Percentiles rank a stretch among this genome's conserved stretches.
phyloP scores from a whole-genome alignment of 345 rosid species.

The Corchorus olitorius region DNA sequence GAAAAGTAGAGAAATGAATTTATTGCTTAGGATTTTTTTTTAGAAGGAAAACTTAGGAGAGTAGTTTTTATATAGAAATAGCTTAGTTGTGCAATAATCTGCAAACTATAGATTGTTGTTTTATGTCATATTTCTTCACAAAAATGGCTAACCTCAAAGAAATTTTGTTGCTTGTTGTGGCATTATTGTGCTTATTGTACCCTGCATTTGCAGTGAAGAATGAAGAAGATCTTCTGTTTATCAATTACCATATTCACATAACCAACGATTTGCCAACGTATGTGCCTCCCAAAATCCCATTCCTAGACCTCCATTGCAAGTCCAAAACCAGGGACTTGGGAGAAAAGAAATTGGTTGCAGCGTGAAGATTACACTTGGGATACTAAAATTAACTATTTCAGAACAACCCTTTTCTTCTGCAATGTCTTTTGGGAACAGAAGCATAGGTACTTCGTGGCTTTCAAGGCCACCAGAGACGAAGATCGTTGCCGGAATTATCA shows the following conservation, averaged over 20 bases:
- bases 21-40: too few relatives aligned
- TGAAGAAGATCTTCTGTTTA: too few relatives aligned
- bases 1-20: too few relatives aligned
- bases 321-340: slow-evolving; percentile 16
- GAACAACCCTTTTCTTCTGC: slow-evolving; percentile 20
- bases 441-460: background rate
- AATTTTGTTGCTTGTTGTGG: slow-evolving; percentile 15
- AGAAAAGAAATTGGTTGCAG: background rate
- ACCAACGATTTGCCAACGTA: background rate
- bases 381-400: background rate
- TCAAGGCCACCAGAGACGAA: slow-evolving; percentile 13
- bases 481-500: background rate
- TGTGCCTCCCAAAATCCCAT: background rate
- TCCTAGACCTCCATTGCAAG: background rate
- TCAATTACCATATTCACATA: background rate
- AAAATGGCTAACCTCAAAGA: too few relatives aligned
- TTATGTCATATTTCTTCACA: too few relatives aligned
- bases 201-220: too few relatives aligned
- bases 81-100: too few relatives aligned
- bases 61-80: too few relatives aligned
- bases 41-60: too few relatives aligned
- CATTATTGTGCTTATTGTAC: slow-evolving; percentile 9
- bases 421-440: background rate
- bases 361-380: slow-evolving; percentile 6
- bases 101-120: too few relatives aligned